These are phyloP conservation scores for Craterostigma plantagineum DNA, from an alignment of 257 asterid genomes.

Conservation along the genomic window DNA sequence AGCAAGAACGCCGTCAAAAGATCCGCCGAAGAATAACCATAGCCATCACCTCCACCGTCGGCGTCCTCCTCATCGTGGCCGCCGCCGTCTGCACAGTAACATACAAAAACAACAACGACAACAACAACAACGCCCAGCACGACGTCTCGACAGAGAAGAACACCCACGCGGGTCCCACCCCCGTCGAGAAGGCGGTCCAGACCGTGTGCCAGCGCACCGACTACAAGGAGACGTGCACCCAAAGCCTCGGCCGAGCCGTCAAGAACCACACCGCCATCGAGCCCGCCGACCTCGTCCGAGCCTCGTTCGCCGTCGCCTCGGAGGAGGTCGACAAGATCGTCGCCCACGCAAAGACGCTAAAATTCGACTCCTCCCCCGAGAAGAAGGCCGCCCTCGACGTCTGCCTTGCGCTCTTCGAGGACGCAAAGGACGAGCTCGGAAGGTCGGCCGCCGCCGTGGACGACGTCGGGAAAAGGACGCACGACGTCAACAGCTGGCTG, in stretches of 20 bases:
- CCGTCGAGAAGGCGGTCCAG: slow-evolving; percentile 25
- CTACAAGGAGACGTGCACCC: slow-evolving; percentile 41
- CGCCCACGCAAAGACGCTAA: slow-evolving; percentile 13
- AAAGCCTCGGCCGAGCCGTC: slow-evolving; percentile 23
- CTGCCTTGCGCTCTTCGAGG: slow-evolving; percentile 33
- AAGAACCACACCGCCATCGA: slow-evolving; percentile 13
- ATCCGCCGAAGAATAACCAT: slow-evolving; percentile 19
- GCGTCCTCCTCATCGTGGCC: slow-evolving; percentile 24
- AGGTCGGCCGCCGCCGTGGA: slow-evolving; percentile 21
- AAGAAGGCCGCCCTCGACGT: slow-evolving; percentile 39
- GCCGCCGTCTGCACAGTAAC: slow-evolving; percentile 27
- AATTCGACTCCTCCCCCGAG: slow-evolving; percentile 24
- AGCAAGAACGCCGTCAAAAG: slow-evolving; percentile 26
- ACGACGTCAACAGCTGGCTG: slow-evolving; percentile 55
- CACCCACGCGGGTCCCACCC: not conserved
- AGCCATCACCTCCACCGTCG: slow-evolving; percentile 17
- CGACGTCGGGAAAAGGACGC: slow-evolving; percentile 3
- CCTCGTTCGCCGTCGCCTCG: slow-evolving; percentile 27
- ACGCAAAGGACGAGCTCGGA: slow-evolving; percentile 60
- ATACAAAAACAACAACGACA: slow-evolving; percentile 9
- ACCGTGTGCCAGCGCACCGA: slow-evolving; percentile 43
- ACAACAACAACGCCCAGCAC: not conserved
- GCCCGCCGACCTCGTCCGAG: slow-evolving; percentile 31
- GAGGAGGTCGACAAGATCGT: slow-evolving; percentile 28
- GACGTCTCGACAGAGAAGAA: too few relatives aligned